Evolutionary conservation across 345 rosid genomes (phyloP).

Genomic region (Ceriops zippeliana): DNA sequence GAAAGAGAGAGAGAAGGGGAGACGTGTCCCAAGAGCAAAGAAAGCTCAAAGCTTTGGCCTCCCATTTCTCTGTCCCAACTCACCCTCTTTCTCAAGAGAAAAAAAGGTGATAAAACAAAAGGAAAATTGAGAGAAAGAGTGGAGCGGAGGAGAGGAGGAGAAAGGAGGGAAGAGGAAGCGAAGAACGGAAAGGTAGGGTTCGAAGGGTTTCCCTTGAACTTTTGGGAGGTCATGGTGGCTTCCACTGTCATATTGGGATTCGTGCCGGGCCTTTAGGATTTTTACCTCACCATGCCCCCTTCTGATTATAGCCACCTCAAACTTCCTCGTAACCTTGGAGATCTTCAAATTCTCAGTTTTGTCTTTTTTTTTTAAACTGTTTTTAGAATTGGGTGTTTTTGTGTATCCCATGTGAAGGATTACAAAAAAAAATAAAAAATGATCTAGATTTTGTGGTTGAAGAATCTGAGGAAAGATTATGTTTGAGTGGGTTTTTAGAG

Average conservation of each 20-base stretch:
- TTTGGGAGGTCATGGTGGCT: conserved; percentile 63
- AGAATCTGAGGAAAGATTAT: too few species aligned
- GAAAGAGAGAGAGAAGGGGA: neutral
- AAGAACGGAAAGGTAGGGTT: conserved; percentile 20
- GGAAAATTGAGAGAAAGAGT: conserved; percentile 13
- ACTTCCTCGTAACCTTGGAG: conserved; percentile 79
- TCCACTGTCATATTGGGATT: conserved; percentile 60
- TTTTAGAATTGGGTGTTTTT: neutral
- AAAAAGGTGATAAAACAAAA: neutral
- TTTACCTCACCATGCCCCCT: conserved; percentile 81
- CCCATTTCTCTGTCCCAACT: neutral
- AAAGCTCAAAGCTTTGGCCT: conserved; percentile 15
- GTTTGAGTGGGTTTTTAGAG: too few species aligned
- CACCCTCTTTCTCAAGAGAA: conserved; percentile 16
- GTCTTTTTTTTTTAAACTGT: neutral
- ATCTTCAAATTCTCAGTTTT: conserved; percentile 85
- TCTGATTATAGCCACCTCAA: conserved; percentile 97
- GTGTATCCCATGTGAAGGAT: neutral
- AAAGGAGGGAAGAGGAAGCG: conserved; percentile 14
- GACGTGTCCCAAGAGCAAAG: conserved; percentile 32
- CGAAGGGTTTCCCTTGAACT: conserved; percentile 44
- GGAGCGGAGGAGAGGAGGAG: conserved; percentile 21
- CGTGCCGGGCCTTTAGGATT: conserved; percentile 47
- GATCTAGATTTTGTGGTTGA: too few species aligned
- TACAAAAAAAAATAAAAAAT: too few species aligned